Conservation (phyloP, 805 yeast species). For the Kazachstania viticola region DNA sequence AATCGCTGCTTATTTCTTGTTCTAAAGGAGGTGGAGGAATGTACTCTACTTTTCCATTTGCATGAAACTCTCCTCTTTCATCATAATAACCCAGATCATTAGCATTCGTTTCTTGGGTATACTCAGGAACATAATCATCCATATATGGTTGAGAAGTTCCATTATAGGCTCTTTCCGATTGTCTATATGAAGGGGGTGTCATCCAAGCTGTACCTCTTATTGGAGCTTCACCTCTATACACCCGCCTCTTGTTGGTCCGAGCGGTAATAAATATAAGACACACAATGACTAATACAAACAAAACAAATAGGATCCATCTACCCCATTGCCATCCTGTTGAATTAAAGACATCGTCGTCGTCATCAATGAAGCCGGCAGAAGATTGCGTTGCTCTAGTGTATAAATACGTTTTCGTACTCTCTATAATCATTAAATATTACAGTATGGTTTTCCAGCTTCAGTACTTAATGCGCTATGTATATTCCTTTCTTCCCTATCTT, state of each 20-base stretch:
- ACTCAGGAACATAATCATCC: slow-evolving; percentile 51
- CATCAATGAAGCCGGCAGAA: background rate
- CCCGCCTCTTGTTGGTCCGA: slow-evolving; percentile 22
- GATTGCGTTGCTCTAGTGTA: background rate
- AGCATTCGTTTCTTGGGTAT: slow-evolving; percentile 50
- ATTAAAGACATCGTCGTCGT: slow-evolving; percentile 11
- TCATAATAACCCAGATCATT: slow-evolving; percentile 72
- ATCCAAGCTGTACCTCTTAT: slow-evolving; percentile 59
- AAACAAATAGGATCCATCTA: slow-evolving; percentile 56
- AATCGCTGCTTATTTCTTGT: slow-evolving; percentile 33
- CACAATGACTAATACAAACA: slow-evolving; percentile 40
- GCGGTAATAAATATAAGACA: slow-evolving; percentile 40
- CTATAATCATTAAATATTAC: too few species aligned
- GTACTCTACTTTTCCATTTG: slow-evolving; percentile 21
- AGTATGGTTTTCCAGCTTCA: background rate
- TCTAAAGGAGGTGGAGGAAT: slow-evolving; percentile 29
- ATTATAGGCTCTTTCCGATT: slow-evolving; percentile 46
- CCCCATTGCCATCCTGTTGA: slow-evolving; percentile 29
- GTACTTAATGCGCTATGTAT: background rate
- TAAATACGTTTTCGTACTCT: background rate
- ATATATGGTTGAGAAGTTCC: slow-evolving; percentile 9
- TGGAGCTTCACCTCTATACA: slow-evolving; percentile 34
- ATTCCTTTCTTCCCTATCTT: too few species aligned
- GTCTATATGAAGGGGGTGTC: slow-evolving; percentile 46
- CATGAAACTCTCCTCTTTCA: slow-evolving; percentile 38